These are phyloP conservation scores for Lumnitzera littorea DNA, from an alignment of 345 rosid genomes.

Conservation along the genomic window DNA sequence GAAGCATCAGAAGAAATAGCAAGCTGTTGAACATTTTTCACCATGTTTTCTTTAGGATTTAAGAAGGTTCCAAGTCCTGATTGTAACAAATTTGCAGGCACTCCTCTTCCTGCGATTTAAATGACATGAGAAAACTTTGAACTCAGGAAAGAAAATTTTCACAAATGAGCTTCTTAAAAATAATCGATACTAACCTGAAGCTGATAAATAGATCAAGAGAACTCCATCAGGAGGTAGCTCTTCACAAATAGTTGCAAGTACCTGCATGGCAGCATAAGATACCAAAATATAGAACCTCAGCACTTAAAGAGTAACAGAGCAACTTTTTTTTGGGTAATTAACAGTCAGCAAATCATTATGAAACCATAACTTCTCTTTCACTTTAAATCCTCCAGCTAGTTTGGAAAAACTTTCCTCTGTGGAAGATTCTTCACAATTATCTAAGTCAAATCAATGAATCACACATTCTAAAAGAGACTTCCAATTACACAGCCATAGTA, in stretches of 20 bases:
- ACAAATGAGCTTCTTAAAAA: constrained; percentile 8
- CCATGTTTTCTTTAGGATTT: constrained; percentile 32
- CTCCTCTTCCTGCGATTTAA: constrained; percentile 40
- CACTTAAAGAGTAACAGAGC: too few species aligned
- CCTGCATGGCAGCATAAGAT: constrained; percentile 31
- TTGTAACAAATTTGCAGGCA: constrained; percentile 36
- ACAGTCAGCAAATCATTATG: too few species aligned
- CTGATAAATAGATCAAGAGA: constrained; percentile 78
- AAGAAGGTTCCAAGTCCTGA: constrained; percentile 37
- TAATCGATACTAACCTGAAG: constrained; percentile 51
- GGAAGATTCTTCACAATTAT: too few species aligned
- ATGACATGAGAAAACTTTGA: constrained; percentile 12
- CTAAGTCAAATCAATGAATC: too few species aligned
- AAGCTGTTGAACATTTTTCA: constrained; percentile 44
- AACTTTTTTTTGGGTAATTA: too few species aligned
- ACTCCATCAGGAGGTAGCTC: constrained; percentile 83
- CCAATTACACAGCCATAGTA: too few species aligned
- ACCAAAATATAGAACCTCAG: constrained; percentile 3
- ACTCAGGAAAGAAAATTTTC: neutral
- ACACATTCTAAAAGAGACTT: too few species aligned
- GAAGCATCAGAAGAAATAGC: constrained; percentile 36
- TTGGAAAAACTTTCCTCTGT: too few species aligned
- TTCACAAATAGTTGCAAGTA: constrained; percentile 77
- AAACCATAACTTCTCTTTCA: too few species aligned
- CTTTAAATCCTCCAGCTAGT: too few species aligned